phyloP scores from a whole-genome alignment of 2,329 filamentous ascomycete genomes.

The Ophiostoma populinum region DNA sequence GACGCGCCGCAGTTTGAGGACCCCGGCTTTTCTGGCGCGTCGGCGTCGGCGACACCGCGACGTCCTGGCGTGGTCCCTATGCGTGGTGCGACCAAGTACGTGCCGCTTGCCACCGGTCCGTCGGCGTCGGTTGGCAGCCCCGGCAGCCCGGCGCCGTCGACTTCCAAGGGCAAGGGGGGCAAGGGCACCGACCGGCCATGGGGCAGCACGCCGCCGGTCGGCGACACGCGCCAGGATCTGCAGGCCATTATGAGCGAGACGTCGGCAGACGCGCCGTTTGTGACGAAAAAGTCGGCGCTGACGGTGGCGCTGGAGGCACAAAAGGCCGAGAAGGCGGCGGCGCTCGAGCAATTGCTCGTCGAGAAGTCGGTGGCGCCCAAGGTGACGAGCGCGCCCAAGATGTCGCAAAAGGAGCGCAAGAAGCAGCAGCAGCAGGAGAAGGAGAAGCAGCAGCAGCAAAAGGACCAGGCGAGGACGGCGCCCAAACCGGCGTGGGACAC shows the following conservation, averaged over 20 bases:
- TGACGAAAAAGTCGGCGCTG: conserved; percentile 28
- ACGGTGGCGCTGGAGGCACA: conserved; percentile 37
- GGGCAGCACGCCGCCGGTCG: neutral
- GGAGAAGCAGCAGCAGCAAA: conserved; percentile 39
- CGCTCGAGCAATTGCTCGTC: neutral
- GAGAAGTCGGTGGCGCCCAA: conserved; percentile 19
- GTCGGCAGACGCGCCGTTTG: conserved; percentile 19
- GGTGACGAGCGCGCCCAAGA: conserved; percentile 30
- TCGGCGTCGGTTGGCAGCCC: too few relatives aligned
- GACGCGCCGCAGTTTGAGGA: too few relatives aligned
- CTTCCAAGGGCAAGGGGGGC: neutral
- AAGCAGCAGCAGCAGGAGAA: conserved; percentile 63
- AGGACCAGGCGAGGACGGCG: conserved; percentile 34
- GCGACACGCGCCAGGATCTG: conserved; percentile 45
- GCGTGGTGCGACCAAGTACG: too few relatives aligned
- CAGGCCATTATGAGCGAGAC: conserved; percentile 56
- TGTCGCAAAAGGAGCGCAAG: conserved; percentile 89
- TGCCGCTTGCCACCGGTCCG: too few relatives aligned
- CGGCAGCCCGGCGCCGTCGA: too few relatives aligned
- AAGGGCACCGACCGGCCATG: too few relatives aligned
- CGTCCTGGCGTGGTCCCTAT: too few relatives aligned
- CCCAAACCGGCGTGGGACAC: conserved; percentile 15
- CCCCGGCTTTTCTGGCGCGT: too few relatives aligned
- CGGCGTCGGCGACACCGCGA: too few relatives aligned
- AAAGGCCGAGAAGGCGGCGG: conserved; percentile 16